These are phyloP conservation scores for Dalbergia oliveri DNA, from an alignment of 306 rosid genomes.

Conservation along the genomic window DNA sequence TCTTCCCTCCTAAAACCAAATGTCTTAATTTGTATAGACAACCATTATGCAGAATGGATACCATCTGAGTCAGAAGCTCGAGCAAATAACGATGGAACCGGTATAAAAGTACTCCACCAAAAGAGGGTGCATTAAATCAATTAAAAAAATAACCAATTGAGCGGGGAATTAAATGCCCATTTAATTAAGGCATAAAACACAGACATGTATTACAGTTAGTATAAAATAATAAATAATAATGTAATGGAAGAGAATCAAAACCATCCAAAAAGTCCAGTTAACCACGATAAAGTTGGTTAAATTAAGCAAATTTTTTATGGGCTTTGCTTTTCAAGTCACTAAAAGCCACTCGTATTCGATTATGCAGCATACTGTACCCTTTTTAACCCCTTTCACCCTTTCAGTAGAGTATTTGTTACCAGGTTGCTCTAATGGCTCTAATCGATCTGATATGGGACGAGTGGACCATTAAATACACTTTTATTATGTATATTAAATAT, in stretches of 20 bases:
- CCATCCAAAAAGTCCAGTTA: too few species aligned
- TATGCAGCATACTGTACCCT: neutral
- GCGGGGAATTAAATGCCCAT: neutral
- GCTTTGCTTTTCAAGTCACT: neutral
- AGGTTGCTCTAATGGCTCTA: neutral
- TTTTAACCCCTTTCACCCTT: neutral
- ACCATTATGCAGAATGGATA: too few species aligned
- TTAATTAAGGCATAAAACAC: neutral
- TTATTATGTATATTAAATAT: neutral
- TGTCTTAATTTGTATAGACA: too few species aligned
- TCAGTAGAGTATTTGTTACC: neutral
- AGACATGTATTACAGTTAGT: neutral
- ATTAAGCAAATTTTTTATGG: too few species aligned
- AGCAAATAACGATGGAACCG: neutral
- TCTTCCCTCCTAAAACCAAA: too few species aligned
- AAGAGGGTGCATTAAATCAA: neutral
- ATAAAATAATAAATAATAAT: too few species aligned
- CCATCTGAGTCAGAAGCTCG: constrained; percentile 16
- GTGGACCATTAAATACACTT: neutral
- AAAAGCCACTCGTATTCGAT: neutral
- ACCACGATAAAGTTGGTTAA: too few species aligned
- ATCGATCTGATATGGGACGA: neutral
- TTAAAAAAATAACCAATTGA: neutral
- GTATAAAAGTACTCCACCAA: neutral
- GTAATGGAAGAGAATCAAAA: too few species aligned